A percentile compares a stretch with the other conserved stretches of the same genome.
Conservation (phyloP, 306 rosid genomes). For the Glycine tomentella region DNA sequence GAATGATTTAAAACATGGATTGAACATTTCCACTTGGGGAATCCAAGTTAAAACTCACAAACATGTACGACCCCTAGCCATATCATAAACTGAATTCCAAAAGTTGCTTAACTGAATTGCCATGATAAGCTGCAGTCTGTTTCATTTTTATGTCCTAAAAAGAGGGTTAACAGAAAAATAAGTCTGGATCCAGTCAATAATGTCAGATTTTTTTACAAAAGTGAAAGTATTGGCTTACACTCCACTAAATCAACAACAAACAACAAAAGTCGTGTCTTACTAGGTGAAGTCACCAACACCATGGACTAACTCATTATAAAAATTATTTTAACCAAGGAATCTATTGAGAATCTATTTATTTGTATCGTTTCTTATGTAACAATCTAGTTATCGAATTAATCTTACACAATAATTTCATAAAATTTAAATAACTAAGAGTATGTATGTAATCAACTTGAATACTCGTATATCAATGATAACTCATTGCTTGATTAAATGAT, state of each 20-base stretch:
- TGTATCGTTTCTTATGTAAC: not conserved
- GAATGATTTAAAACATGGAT: not conserved
- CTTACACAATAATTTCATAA: constrained; percentile 27
- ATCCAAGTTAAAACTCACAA: constrained; percentile 3
- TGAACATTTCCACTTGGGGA: constrained; percentile 13
- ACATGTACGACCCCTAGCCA: not conserved
- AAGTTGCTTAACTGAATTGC: constrained; percentile 24
- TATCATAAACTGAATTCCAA: constrained; percentile 11
- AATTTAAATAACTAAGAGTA: constrained; percentile 2
- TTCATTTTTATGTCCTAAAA: constrained; percentile 7
- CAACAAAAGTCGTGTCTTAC: not conserved
- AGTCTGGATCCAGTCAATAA: not conserved
- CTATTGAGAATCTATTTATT: not conserved
- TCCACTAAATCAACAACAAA: not conserved
- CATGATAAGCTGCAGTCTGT: not conserved
- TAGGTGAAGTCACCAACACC: not conserved
- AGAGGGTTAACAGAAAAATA: not conserved
- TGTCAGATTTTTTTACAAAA: not conserved
- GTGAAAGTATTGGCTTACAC: constrained; percentile 24
- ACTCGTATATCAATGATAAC: constrained; percentile 13
- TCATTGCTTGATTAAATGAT: constrained; percentile 23
- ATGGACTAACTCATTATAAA: not conserved
- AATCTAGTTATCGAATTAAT: not conserved
- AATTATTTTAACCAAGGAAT: constrained; percentile 29
- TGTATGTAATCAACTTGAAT: not conserved